Base-by-base conservation (phyloP, 176 grass and related monocot species). In the Avena sativa region DNA sequence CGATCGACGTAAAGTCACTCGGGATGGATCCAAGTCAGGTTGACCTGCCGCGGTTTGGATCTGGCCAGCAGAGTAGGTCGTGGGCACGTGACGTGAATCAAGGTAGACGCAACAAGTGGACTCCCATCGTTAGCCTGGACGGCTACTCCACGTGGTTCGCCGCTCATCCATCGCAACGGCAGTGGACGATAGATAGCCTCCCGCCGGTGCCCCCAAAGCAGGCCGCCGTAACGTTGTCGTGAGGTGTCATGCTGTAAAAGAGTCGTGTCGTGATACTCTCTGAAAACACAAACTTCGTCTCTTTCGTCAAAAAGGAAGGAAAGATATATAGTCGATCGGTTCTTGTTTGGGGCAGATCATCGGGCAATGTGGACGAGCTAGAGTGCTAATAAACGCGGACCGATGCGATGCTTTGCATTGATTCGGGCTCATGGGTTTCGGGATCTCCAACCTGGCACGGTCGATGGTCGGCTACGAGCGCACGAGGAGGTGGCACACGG, bases 391-490 rank as follows among this genome's bases (percentile, higher is more conserved):
- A 46, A 14, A 48, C 43, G n/a, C 43, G 9, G 71, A 47, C 6
- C 13, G 74, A 76, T 15, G 49, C 74, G 16, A 77, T 77, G 74
- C 8, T n/a, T n/a, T 36, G 59, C 21, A 26, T 63, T 64, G 21
- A 43, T n/a, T 59, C 8, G 36, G 5, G 76, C 53, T 40, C 10
- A 66, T 81, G 60, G 79, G 78, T 43, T n/a, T 76, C 0, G 80
- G 89, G 74, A 91, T 91, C 89, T 80, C 79, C 80, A 73, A 49
- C 74, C 77, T 81, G 32, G 49, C 88, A 74, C 55, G 67, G 64
- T 21, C 34, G 43, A 63, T 90, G 83, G 88, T 86, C 88, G 78
- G 88, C 58, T n/a, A 30, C 52, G 60, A 17, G 64, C 14, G 58
- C 82, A 78, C 72, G 43, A 71, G 78, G 62, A 15, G 43, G 71